A percentile compares a stretch with the other conserved stretches of the same genome.
Conservation (phyloP, 2,329 filamentous ascomycete species). For the Arthrobotrys conoides region DNA sequence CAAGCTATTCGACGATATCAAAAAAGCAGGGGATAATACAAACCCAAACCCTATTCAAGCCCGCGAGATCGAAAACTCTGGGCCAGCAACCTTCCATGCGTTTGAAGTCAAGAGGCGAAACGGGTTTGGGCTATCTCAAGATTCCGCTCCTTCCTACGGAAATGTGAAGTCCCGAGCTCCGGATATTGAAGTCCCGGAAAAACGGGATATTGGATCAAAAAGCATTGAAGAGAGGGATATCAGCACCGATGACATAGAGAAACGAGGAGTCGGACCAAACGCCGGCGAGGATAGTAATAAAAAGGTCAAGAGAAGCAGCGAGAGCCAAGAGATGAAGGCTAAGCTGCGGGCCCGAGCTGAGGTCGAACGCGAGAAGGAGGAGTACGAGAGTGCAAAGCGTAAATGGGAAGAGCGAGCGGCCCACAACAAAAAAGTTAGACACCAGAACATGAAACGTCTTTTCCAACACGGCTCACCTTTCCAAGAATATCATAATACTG, state of each 20-base stretch:
- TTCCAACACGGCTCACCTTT: conserved; percentile 28
- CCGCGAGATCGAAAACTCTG: not conserved
- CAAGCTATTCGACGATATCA: not conserved
- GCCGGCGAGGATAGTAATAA: not conserved
- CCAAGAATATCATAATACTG: conserved; percentile 37
- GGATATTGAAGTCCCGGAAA: not conserved
- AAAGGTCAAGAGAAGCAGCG: not conserved
- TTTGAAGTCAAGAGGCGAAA: not conserved
- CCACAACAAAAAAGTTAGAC: conserved; percentile 28
- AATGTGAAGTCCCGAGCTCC: not conserved
- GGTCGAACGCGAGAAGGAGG: conserved; percentile 19
- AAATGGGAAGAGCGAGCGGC: not conserved
- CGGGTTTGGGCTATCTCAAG: too few relatives aligned
- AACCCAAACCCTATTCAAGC: not conserved
- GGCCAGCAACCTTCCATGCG: not conserved
- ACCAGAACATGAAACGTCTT: conserved; percentile 37
- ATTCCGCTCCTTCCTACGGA: not conserved
- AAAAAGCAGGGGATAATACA: not conserved
- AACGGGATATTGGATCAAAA: not conserved
- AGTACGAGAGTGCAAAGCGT: not conserved
- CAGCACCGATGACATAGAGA: not conserved
- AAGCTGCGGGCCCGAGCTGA: conserved; percentile 10
- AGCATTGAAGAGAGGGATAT: not conserved
- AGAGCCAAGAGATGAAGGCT: conserved; percentile 30
- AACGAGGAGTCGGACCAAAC: not conserved